Base-by-base conservation (phyloP, 2,329 filamentous ascomycete genomes). In the Talaromyces sp. region DNA sequence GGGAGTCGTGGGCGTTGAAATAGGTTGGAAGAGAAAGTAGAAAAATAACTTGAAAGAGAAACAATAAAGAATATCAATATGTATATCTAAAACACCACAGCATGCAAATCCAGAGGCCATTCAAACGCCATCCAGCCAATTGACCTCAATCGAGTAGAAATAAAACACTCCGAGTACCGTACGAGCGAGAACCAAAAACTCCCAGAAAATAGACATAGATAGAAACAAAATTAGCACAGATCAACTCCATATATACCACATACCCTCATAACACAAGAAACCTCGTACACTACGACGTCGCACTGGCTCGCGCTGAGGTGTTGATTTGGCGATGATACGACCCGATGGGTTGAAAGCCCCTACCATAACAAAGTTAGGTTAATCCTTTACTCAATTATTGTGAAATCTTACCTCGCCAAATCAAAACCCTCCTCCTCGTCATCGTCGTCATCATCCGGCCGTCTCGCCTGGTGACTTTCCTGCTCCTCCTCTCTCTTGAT, bases 1-100 rank as follows among this genome's bases (percentile, higher is more conserved):
- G 67, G 24, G 71, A 67, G 1, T 68, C 69, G 60, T 95, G 90
- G 91, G 85, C 81, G 67, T 74, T 95, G 72, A 81, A 81, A 72
- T 85, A 66, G 65, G 27, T 48, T 3, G 3, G 2, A 24, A 14
- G 19, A 43, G 8, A 43, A 24, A 17, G 11, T 56, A 29, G 38
- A 54, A 38, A n/a, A n/a, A 3, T n/a, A 2, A 5, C 21, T 48
- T 19, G 41, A 46, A 2, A 48, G 24, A 21, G 17, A 21, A 10
- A n/a, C n/a, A n/a, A n/a, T n/a, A n/a, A 48, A 17, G 9, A 50
- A 26, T 12, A 21, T 21, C 19, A 21, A 24, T 50, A 6, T 50
- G 24, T 26, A 50, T 50, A 26, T 26, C 19, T 21, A 50, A 21
- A 48, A 50, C 43, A 50, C 19, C 43, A 50, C 3, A 11, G 12